These are phyloP conservation scores for Geotrichum siamense DNA, from an alignment of 1,139 yeast species.

Conservation along the genomic window DNA sequence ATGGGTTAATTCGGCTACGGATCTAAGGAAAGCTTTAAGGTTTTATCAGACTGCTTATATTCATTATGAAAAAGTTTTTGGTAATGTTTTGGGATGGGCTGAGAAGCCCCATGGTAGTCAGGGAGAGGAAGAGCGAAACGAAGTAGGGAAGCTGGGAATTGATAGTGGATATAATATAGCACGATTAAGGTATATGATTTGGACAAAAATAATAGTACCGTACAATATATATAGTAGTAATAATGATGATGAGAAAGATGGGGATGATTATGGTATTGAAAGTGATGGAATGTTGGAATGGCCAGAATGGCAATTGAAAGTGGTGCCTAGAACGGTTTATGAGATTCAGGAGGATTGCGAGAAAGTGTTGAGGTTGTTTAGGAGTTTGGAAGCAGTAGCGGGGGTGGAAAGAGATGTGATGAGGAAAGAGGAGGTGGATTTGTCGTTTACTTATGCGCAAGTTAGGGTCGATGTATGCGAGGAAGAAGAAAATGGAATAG, in stretches of 20 bases:
- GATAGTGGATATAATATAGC: conserved; percentile 29
- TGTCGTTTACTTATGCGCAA: conserved; percentile 28
- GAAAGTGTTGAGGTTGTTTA: conserved; percentile 19
- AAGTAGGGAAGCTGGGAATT: neutral
- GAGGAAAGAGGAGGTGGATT: conserved; percentile 23
- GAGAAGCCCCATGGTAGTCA: neutral
- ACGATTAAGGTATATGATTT: conserved; percentile 28
- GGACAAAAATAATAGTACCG: conserved; percentile 23
- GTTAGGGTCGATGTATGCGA: conserved; percentile 28
- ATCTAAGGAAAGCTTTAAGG: conserved; percentile 29
- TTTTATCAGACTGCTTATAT: conserved; percentile 27
- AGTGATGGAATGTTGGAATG: too few species aligned
- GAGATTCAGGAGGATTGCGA: conserved; percentile 21
- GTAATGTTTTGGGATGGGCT: neutral
- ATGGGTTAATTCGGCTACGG: conserved; percentile 29
- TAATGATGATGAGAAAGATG: too few species aligned
- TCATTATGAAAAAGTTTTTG: conserved; percentile 21
- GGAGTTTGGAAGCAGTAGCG: conserved; percentile 4
- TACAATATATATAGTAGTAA: conserved; percentile 20
- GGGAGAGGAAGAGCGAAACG: neutral
- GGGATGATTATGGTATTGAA: neutral
- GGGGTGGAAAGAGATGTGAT: neutral
- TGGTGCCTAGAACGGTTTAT: conserved; percentile 13
- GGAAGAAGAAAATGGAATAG: conserved; percentile 24
- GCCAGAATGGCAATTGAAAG: conserved; percentile 8